Conservation (phyloP, 2,329 filamentous ascomycete species). For the Calycina herbarum region DNA sequence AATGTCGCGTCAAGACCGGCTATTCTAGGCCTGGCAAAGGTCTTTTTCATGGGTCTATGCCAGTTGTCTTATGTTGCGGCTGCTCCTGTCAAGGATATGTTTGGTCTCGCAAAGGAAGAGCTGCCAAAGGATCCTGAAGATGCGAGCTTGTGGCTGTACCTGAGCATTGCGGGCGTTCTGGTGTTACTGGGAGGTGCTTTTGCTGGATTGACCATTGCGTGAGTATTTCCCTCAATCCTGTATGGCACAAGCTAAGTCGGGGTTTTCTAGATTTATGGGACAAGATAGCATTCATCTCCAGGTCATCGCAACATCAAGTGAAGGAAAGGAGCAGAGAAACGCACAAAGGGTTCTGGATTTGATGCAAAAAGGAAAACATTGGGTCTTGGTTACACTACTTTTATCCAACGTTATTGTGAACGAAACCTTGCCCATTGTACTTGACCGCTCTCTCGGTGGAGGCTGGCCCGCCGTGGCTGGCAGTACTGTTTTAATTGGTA, state of each 20-base stretch:
- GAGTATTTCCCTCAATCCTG: slow-evolving; percentile 39
- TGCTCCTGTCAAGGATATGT: slow-evolving; percentile 38
- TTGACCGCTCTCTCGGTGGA: slow-evolving; percentile 90
- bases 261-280: slow-evolving; percentile 41
- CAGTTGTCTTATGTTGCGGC: slow-evolving; percentile 37
- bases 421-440: slow-evolving; percentile 90
- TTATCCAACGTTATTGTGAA: slow-evolving; percentile 98
- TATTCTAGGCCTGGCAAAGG: slow-evolving; percentile 52
- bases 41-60: slow-evolving; percentile 51
- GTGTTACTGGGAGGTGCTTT: slow-evolving; percentile 91
- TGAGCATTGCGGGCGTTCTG: slow-evolving; percentile 73
- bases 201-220: slow-evolving; percentile 89
- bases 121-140: slow-evolving; percentile 54
- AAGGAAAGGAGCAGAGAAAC: slow-evolving; percentile 82
- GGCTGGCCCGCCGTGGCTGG: slow-evolving; percentile 93
- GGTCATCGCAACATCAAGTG: slow-evolving; percentile 83
- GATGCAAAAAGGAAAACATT: slow-evolving; percentile 89
- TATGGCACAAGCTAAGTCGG: slow-evolving; percentile 15
- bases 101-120: slow-evolving; percentile 50
- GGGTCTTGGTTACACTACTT: slow-evolving; percentile 92
- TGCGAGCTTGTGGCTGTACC: slow-evolving; percentile 75
- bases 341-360: slow-evolving; percentile 78
- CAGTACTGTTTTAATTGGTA: slow-evolving; percentile 92
- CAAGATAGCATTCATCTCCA: slow-evolving; percentile 97
- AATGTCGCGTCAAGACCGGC: slow-evolving; percentile 48